Conservation (phyloP, 139 green algal species). For the Coelastrella sp. region DNA sequence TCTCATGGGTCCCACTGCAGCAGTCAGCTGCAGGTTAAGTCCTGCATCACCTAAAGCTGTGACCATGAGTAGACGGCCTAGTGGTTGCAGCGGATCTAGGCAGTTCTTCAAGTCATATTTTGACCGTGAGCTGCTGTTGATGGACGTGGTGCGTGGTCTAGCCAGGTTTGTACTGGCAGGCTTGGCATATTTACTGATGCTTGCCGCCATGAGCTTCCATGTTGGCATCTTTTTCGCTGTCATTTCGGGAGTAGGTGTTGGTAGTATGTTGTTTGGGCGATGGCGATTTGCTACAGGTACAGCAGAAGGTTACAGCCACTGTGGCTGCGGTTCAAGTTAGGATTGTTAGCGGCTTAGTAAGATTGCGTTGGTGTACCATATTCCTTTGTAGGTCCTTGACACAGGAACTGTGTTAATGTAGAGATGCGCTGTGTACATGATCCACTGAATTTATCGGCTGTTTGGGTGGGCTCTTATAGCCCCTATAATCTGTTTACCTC, state of each 20-base stretch:
- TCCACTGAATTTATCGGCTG: neutral
- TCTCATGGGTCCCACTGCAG: neutral
- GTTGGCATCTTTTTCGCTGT: conserved; percentile 62
- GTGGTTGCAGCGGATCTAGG: neutral
- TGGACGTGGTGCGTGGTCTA: conserved; percentile 22
- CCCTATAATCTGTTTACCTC: too few species aligned
- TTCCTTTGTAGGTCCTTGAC: neutral
- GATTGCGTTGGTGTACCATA: neutral
- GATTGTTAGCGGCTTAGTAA: neutral
- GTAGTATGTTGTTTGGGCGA: conserved; percentile 59
- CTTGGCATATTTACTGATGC: conserved; percentile 56
- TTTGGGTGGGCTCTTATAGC: neutral
- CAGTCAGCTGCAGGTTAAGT: neutral
- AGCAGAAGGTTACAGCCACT: conserved; percentile 33
- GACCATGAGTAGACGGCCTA: neutral
- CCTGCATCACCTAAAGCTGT: neutral
- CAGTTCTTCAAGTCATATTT: neutral
- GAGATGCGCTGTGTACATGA: neutral
- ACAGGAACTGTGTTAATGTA: neutral
- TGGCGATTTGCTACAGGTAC: neutral
- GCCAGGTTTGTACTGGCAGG: conserved; percentile 14
- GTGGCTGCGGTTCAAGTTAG: conserved; percentile 31
- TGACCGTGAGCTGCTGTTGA: conserved; percentile 9
- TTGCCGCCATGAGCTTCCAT: conserved; percentile 70
- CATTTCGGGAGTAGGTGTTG: conserved; percentile 53